Conservation (phyloP, 305 asterid genomes). For the Solanum hybrid region DNA sequence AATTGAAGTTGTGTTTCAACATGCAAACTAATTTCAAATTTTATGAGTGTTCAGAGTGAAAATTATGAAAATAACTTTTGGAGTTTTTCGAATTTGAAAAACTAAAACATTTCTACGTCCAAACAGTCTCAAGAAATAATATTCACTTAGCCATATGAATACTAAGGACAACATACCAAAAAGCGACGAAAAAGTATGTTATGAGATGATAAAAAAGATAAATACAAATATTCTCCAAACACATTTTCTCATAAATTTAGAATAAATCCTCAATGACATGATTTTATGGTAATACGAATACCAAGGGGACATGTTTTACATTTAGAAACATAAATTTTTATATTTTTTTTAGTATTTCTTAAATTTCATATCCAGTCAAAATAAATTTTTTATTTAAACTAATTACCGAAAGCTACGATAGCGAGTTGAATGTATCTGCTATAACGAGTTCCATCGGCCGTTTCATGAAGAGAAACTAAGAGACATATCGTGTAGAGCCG, state of each 20-base stretch:
- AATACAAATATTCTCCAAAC: neutral
- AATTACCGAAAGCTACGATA: constrained; percentile 43
- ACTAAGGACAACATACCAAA: too few relatives aligned
- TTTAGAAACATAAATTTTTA: neutral
- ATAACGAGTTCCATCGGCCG: constrained; percentile 39
- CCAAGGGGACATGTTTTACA: neutral
- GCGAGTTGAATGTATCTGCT: constrained; percentile 58
- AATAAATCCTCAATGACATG: neutral
- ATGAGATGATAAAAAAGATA: neutral
- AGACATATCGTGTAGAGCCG: constrained; percentile 59
- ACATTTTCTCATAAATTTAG: neutral
- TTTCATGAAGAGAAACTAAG: constrained; percentile 48
- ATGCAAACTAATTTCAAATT: neutral
- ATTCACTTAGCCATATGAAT: too few relatives aligned
- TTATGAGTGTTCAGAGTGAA: neutral
- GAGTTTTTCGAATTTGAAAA: neutral
- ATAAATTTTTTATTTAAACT: neutral
- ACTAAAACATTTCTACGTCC: neutral
- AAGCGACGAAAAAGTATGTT: too few relatives aligned
- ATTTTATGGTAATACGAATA: neutral
- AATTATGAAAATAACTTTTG: neutral
- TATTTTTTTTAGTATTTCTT: neutral
- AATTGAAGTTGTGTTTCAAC: too few relatives aligned
- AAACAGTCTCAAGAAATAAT: too few relatives aligned
- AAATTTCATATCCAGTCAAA: neutral